Percentiles rank a stretch among this genome's conserved stretches.
phyloP scores from a whole-genome alignment of 2,329 filamentous ascomycete species.

The Colletotrichum lini region DNA sequence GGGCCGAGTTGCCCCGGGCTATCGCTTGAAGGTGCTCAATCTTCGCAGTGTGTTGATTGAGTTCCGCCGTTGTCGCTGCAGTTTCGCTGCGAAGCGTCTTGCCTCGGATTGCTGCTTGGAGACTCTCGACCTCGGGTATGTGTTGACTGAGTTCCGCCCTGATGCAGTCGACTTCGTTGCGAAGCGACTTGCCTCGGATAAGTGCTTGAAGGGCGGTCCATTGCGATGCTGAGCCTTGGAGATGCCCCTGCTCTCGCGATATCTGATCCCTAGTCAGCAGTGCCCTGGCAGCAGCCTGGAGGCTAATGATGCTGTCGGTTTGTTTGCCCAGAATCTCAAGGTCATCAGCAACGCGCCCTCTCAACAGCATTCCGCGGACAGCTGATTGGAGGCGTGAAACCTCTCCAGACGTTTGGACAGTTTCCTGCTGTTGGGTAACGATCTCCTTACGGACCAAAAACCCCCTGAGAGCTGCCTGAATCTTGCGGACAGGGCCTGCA shows the following conservation, averaged over 20 bases:
- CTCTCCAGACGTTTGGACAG: constrained; percentile 64
- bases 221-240: constrained; percentile 63
- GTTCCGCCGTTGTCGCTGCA: constrained; percentile 61
- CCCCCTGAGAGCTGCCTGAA: constrained; percentile 78
- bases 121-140: constrained; percentile 55
- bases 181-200: constrained; percentile 63
- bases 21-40: constrained; percentile 56
- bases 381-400: constrained; percentile 75
- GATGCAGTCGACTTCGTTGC: constrained; percentile 60
- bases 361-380: constrained; percentile 76
- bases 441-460: constrained; percentile 74
- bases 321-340: constrained; percentile 66
- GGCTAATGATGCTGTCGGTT: constrained; percentile 63
- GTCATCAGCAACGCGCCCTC: constrained; percentile 69
- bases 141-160: constrained; percentile 65
- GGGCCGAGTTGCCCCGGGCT: constrained; percentile 63
- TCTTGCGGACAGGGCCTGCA: constrained; percentile 74
- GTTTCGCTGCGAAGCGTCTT: constrained; percentile 62
- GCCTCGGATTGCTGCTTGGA: constrained; percentile 69
- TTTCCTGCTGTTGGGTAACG: constrained; percentile 69
- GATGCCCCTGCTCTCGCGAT: constrained; percentile 63
- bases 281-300: constrained; percentile 79
- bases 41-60: constrained; percentile 57
- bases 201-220: constrained; percentile 67
- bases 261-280: constrained; percentile 71